Percentiles rank a stretch among this genome's conserved stretches.
These are phyloP conservation scores for Cladosporium sp. DNA, from an alignment of 2,329 filamentous ascomycete genomes.

Conservation along the genomic window DNA sequence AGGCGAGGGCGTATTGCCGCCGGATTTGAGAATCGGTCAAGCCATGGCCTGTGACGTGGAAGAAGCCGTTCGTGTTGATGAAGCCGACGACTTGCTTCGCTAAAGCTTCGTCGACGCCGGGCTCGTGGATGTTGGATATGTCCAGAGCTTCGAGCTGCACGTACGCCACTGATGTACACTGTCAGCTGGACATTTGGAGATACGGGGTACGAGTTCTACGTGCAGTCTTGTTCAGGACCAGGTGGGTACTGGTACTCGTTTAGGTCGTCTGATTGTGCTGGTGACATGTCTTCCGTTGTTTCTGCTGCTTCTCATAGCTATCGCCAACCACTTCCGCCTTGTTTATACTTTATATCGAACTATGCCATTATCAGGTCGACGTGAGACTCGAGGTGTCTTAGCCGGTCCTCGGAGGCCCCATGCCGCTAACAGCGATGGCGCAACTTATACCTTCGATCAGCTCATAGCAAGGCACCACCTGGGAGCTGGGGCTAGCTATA, in stretches of 20 bases:
- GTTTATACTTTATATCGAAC: not conserved
- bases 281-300: not conserved
- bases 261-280: not conserved
- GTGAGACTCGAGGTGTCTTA: not conserved
- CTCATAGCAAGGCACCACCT: not conserved
- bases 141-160: not conserved
- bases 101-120: not conserved
- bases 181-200: not conserved
- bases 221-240: not conserved
- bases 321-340: not conserved
- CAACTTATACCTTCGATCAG: not conserved
- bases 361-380: too few relatives aligned
- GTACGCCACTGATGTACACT: not conserved
- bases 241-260: not conserved
- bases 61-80: constrained; percentile 43
- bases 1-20: constrained; percentile 60
- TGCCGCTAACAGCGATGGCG: not conserved
- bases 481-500: not conserved
- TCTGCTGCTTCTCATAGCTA: not conserved
- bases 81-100: constrained; percentile 2
- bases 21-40: constrained; percentile 60
- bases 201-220: not conserved
- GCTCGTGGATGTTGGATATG: not conserved
- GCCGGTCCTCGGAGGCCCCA: not conserved
- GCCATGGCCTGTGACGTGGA: constrained; percentile 65